These are phyloP conservation scores for Fusarium sp. DNA, from an alignment of 2,329 filamentous ascomycete species.

Conservation along the genomic window DNA sequence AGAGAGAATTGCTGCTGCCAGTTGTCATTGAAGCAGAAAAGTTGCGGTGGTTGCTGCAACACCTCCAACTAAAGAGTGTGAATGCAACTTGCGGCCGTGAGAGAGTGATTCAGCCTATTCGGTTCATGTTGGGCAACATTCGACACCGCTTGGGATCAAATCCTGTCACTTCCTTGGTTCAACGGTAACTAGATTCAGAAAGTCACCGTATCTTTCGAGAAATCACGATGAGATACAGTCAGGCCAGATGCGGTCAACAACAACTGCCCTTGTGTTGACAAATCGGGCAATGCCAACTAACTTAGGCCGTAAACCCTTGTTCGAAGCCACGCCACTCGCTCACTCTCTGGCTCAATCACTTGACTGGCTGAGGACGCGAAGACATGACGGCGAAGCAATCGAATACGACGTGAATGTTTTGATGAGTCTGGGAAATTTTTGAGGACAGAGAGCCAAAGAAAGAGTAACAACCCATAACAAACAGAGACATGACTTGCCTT, in stretches of 20 bases:
- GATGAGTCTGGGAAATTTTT: not conserved
- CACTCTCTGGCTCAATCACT: conserved; percentile 31
- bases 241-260: conserved; percentile 40
- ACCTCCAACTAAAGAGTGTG: not conserved
- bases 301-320: conserved; percentile 36
- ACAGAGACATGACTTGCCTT: conserved; percentile 19
- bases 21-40: conserved; percentile 11
- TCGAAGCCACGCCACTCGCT: conserved; percentile 40
- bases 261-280: conserved; percentile 31
- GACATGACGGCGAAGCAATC: conserved; percentile 25
- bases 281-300: conserved; percentile 42
- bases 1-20: conserved; percentile 12
- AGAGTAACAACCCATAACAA: not conserved
- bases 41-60: conserved; percentile 6
- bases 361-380: conserved; percentile 34
- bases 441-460: not conserved
- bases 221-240: conserved; percentile 34
- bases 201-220: conserved; percentile 21
- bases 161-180: not conserved
- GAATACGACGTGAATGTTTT: conserved; percentile 2
- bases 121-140: conserved; percentile 25
- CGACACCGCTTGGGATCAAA: conserved; percentile 19
- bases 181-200: conserved; percentile 29
- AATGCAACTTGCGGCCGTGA: conserved; percentile 5
- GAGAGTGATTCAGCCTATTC: conserved; percentile 15